Evolutionary conservation across 129 eudicot species (phyloP), one percentile per base, ranked within the genome.

Genomic region (Escallonia herrerae): DNA sequence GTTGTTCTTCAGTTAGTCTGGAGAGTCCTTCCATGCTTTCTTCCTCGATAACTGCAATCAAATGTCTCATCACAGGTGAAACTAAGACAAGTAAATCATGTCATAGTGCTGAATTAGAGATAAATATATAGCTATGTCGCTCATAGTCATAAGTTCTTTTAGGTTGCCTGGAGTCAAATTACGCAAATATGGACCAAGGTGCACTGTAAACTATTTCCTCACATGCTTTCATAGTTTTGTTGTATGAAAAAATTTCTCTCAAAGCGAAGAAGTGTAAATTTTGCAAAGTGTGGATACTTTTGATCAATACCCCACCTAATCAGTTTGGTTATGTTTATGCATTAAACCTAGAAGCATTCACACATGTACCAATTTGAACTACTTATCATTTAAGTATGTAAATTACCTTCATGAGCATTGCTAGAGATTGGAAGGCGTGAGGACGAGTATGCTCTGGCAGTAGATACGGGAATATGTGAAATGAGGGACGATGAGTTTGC

Each of bases 321-420:
- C n/a, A n/a, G n/a, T n/a, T n/a, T n/a, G n/a, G n/a, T n/a, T n/a
- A n/a, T n/a, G n/a, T n/a, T n/a, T n/a, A n/a, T n/a, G n/a, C n/a
- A n/a, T n/a, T n/a, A n/a, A n/a, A n/a, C n/a, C n/a, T n/a, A n/a
- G n/a, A n/a, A n/a, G n/a, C n/a, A n/a, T n/a, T n/a, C n/a, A n/a
- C n/a, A n/a, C n/a, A n/a, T n/a, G n/a, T n/a, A n/a, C n/a, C n/a
- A n/a, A n/a, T n/a, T n/a, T n/a, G n/a, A n/a, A n/a, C n/a, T n/a
- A n/a, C n/a, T n/a, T n/a, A n/a, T n/a, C n/a, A n/a, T n/a, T n/a
- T n/a, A n/a, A n/a, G n/a, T n/a, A n/a, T 51, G 50, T 75, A 1
- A 12, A 51, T 55, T 69, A 90, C 97, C 90, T 86, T 71, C 79
- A 52, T 56, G 53, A 56, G 59, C 70, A 62, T 62, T 73, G 69